Evolutionary conservation across 495 filamentous ascomycete species (phyloP).

Genomic region (Xylaria palmicola): DNA sequence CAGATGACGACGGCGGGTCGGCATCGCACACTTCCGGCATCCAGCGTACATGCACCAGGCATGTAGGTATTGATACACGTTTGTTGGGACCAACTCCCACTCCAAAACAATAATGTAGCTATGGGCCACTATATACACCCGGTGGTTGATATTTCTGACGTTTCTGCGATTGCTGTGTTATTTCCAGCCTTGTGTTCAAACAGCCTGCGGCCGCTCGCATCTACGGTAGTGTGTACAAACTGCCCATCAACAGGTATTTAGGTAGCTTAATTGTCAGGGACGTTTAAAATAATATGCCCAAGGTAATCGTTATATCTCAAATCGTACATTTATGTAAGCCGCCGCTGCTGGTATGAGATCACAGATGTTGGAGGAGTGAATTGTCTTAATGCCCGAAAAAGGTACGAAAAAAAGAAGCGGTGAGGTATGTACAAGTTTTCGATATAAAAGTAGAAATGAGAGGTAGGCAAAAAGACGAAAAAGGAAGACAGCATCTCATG

Average conservation of each 20-base stretch:
- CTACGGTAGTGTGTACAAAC: no score
- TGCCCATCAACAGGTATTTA: neutral
- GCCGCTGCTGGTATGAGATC: no score
- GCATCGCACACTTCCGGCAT: conserved; percentile 19
- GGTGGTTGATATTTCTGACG: neutral
- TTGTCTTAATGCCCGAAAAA: no score
- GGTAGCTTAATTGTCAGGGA: neutral
- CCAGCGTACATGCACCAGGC: conserved; percentile 24
- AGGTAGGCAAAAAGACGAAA: no score
- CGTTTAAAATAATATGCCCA: no score
- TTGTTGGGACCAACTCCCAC: conserved; percentile 6
- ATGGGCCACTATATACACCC: neutral
- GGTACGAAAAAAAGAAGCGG: no score
- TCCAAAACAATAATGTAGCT: neutral
- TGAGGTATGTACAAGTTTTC: no score
- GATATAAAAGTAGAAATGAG: no score
- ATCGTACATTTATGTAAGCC: no score
- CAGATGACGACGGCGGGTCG: conserved; percentile 25
- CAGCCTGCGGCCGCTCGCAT: neutral
- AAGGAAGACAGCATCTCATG: no score
- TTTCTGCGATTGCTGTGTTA: neutral
- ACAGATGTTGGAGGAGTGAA: no score
- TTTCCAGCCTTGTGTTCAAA: neutral
- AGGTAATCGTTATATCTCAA: no score
- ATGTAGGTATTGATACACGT: conserved; percentile 21